Evolutionary conservation across 23 red algal genomes (phyloP).

Genomic region (Agarophyton chilense): DNA sequence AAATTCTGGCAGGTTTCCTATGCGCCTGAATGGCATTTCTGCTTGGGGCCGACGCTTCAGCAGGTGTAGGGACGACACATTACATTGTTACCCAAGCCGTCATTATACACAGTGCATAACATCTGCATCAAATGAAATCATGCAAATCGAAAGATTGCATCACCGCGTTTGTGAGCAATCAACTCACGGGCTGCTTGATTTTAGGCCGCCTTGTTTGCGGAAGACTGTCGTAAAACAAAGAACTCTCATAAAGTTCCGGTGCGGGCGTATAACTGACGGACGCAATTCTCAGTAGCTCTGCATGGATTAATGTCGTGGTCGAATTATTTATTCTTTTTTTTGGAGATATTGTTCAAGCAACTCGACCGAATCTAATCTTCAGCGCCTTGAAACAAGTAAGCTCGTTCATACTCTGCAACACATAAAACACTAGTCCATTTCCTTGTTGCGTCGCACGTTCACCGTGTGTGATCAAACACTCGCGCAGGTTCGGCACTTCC

Average conservation of each 20-base stretch:
- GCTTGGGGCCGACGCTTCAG: slow-evolving; percentile 15
- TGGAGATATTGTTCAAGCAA: slow-evolving; percentile 4
- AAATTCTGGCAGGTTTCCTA: slow-evolving; percentile 11
- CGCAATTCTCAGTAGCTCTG: slow-evolving; percentile 47
- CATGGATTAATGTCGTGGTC: slow-evolving; percentile 1
- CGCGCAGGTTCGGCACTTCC: neutral
- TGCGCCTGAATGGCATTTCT: slow-evolving; percentile 30
- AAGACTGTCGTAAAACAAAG: slow-evolving; percentile 24
- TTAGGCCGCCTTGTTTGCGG: slow-evolving; percentile 37
- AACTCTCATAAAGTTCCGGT: neutral
- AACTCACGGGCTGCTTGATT: slow-evolving; percentile 37
- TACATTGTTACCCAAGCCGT: slow-evolving; percentile 24
- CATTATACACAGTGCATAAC: slow-evolving; percentile 19
- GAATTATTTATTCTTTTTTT: slow-evolving; percentile 11
- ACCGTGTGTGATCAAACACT: slow-evolving; percentile 14
- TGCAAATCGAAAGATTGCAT: slow-evolving; percentile 37
- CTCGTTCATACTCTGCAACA: slow-evolving; percentile 31
- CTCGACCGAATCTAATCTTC: slow-evolving; percentile 36
- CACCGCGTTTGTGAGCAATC: slow-evolving; percentile 49
- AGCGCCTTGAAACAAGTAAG: slow-evolving; percentile 51
- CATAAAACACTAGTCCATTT: neutral
- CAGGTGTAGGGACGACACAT: slow-evolving; percentile 27
- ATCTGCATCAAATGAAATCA: slow-evolving; percentile 2
- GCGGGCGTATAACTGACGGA: slow-evolving; percentile 30
- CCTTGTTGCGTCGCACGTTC: neutral